Conservation (phyloP, 192 early-diverging fungal species). For the Coemansia sp. region DNA sequence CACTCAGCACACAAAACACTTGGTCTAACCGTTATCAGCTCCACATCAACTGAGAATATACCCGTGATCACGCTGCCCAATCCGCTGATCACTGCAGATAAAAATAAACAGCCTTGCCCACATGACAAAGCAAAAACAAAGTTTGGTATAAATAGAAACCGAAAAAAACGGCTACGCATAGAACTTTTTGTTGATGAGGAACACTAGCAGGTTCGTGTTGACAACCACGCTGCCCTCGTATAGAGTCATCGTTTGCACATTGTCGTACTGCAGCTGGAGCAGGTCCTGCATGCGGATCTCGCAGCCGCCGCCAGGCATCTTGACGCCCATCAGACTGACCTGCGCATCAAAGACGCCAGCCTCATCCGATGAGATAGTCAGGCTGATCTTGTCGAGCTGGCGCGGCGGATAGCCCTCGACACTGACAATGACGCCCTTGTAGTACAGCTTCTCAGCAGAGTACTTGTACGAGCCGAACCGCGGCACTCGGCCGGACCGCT, state of each 20-base stretch:
- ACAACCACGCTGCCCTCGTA: slow-evolving; percentile 91
- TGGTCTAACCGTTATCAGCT: not conserved
- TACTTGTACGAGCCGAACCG: slow-evolving; percentile 99
- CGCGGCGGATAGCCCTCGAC: slow-evolving; percentile 80
- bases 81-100: not conserved
- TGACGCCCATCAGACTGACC: slow-evolving; percentile 73
- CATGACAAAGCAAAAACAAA: not conserved
- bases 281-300: slow-evolving; percentile 91
- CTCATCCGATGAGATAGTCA: slow-evolving; percentile 91
- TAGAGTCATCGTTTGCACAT: slow-evolving; percentile 84
- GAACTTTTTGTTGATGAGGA: slow-evolving; percentile 97
- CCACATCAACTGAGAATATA: not conserved
- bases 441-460: slow-evolving; percentile 87
- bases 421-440: slow-evolving; percentile 89
- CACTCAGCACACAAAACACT: not conserved
- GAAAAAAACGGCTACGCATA: slow-evolving; percentile 24
- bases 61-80: not conserved
- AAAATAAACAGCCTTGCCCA: not conserved
- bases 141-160: not conserved
- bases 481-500: slow-evolving; percentile 84
- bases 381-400: slow-evolving; percentile 83
- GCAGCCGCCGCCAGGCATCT: slow-evolving; percentile 65
- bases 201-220: slow-evolving; percentile 95
- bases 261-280: slow-evolving; percentile 92
- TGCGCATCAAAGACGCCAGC: slow-evolving; percentile 89